Base-by-base conservation (phyloP, 164 flowering plant species). In the Euptelea pleiosperma region DNA sequence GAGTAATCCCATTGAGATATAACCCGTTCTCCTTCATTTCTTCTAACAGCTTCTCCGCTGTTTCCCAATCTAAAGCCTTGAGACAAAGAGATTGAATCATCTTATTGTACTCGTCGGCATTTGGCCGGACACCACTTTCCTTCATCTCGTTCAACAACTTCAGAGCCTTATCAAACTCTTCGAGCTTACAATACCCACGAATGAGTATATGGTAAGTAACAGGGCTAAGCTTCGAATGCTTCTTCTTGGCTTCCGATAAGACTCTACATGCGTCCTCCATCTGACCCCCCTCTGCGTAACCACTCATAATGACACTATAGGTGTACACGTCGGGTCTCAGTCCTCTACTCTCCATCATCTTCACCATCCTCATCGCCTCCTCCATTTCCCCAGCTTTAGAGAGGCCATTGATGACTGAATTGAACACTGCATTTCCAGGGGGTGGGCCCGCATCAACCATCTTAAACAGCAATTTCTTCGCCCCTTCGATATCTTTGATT, bases 251-350 rank as follows among this genome's bases (percentile, higher is more conserved):
- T 61, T 80, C 85, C 0, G 69, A 61, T 3, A 85, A 65, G 6
- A 87, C 61, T 52, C 72, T 58, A 47, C 64, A 50, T 3, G 97
- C 95, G 61, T 87, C 84, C 3, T 83, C 81, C 95, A 87, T 80
- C 66, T 65, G 73, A 47, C 92, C 90, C 4, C 75, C 78, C 58
- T 72, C 79, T 3, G 72, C 74, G 73, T 77, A 85, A 54, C 92
- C 89, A 64, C 89, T 78, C 60, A 87, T 82, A 8, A 87, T 61
- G 9, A 78, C 82, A 39, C 68, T 83, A 48, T 87, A 87, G n/a
- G 88, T 70, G 64, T 68, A 85, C 14, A 86, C 77, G 73, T 90
- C 95, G n/a, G 95, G 97, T 64, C 82, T 85, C 60, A 87, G 57
- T 0, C 90, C 95, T 65, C 95, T 77, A 15, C 61, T 66, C 58